phyloP scores from a whole-genome alignment of 2,329 filamentous ascomycete species.

The Penicillium sp. region DNA sequence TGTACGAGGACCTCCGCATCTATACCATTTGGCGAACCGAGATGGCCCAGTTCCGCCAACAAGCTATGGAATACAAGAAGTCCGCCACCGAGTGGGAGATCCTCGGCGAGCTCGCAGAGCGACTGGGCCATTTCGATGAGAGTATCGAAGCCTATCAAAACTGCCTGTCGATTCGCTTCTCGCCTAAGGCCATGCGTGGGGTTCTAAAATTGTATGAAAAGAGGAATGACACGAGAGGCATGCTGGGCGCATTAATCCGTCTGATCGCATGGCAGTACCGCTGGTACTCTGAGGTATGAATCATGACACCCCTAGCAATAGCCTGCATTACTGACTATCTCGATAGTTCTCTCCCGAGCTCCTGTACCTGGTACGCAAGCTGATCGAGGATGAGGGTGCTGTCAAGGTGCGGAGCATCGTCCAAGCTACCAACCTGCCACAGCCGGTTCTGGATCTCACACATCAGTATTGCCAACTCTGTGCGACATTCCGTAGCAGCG shows the following conservation, averaged over 20 bases:
- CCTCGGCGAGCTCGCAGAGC: slow-evolving; percentile 83
- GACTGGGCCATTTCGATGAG: slow-evolving; percentile 86
- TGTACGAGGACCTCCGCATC: slow-evolving; percentile 95
- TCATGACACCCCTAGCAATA: neutral
- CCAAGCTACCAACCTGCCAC: slow-evolving; percentile 88
- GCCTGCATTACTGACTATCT: slow-evolving; percentile 16
- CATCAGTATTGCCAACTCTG: slow-evolving; percentile 95
- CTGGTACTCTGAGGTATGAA: slow-evolving; percentile 86
- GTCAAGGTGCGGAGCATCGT: slow-evolving; percentile 97
- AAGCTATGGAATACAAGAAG: slow-evolving; percentile 94
- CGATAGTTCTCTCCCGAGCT: slow-evolving; percentile 80
- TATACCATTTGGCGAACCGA: slow-evolving; percentile 99
- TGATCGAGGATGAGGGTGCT: slow-evolving; percentile 96
- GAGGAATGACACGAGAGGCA: slow-evolving; percentile 72
- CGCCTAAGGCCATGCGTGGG: slow-evolving; percentile 83
- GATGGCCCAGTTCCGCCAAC: slow-evolving; percentile 89
- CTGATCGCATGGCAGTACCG: slow-evolving; percentile 97
- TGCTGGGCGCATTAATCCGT: slow-evolving; percentile 78
- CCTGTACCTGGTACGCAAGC: slow-evolving; percentile 76
- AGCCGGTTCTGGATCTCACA: slow-evolving; percentile 87
- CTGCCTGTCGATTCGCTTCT: slow-evolving; percentile 83
- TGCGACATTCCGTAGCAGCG: slow-evolving; percentile 89
- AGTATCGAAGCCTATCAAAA: slow-evolving; percentile 88
- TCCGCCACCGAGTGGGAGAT: slow-evolving; percentile 98
- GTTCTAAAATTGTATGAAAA: slow-evolving; percentile 75